Evolutionary conservation across 768 basidiomycete genomes (phyloP).

Genomic region (Mycena maculata): DNA sequence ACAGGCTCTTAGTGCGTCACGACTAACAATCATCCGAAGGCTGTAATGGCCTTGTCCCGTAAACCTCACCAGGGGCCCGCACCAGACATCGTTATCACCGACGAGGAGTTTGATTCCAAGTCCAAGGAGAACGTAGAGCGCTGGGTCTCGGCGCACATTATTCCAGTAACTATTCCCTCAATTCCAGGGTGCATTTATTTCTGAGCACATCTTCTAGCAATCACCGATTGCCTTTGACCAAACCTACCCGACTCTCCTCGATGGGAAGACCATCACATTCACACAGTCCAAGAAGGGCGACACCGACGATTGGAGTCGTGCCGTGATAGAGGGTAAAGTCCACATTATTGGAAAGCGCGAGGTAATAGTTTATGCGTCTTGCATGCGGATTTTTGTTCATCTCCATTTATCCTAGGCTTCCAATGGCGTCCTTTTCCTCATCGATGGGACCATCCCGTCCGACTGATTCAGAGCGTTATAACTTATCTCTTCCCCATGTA

Average conservation of each 20-base stretch:
- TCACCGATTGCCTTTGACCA: conserved; percentile 59
- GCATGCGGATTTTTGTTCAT: conserved; percentile 8
- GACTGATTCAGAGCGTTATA: too few species aligned
- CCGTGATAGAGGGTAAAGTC: conserved; percentile 65
- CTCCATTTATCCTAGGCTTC: conserved; percentile 45
- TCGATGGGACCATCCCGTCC: conserved; percentile 51
- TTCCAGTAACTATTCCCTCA: conserved; percentile 68
- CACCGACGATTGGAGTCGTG: conserved; percentile 65
- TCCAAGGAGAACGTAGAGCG: conserved; percentile 77
- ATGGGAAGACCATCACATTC: conserved; percentile 70
- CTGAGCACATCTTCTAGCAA: conserved; percentile 47
- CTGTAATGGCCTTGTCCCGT: conserved; percentile 80
- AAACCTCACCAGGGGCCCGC: conserved; percentile 80
- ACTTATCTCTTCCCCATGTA: conserved; percentile 16
- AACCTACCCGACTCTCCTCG: conserved; percentile 68
- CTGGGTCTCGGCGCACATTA: conserved; percentile 87
- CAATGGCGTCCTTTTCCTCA: conserved; percentile 57
- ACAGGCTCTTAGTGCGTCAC: too few species aligned
- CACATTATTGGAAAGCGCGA: conserved; percentile 70
- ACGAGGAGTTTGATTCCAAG: conserved; percentile 70
- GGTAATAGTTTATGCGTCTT: conserved; percentile 51
- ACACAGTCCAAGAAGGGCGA: conserved; percentile 49
- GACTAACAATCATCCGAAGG: too few species aligned
- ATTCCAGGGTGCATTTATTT: background rate
- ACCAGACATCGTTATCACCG: conserved; percentile 65